phyloP scores from a whole-genome alignment of 2,329 filamentous ascomycete species.

The Sporothrix variecibatus region DNA sequence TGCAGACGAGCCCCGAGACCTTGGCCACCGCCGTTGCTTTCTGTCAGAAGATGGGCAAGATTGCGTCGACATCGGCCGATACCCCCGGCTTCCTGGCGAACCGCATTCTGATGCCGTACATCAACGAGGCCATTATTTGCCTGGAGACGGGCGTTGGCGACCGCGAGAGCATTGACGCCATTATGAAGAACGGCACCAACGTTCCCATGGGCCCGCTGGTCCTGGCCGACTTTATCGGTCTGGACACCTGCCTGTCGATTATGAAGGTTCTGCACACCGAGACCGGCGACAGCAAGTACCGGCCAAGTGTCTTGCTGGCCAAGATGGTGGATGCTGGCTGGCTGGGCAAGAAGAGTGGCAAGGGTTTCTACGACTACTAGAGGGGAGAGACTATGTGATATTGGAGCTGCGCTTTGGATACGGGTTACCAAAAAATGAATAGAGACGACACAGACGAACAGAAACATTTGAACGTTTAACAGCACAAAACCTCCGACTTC shows the following conservation, averaged over 20 bases:
- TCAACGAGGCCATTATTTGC: slow-evolving; percentile 97
- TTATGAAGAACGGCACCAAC: slow-evolving; percentile 99
- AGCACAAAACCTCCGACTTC: neutral
- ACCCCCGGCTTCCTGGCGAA: slow-evolving; percentile 94
- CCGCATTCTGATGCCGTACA: slow-evolving; percentile 97
- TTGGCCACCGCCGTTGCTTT: slow-evolving; percentile 81
- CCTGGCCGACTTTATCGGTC: slow-evolving; percentile 93
- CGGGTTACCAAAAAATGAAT: neutral
- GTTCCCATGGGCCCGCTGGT: slow-evolving; percentile 96
- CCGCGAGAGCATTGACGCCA: slow-evolving; percentile 89
- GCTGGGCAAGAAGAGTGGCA: slow-evolving; percentile 96
- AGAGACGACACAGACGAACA: neutral
- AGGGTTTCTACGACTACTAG: slow-evolving; percentile 91
- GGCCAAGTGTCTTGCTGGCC: slow-evolving; percentile 79
- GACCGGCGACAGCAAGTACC: slow-evolving; percentile 93
- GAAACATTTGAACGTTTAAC: neutral
- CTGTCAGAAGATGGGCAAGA: slow-evolving; percentile 90
- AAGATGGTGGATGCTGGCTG: slow-evolving; percentile 99
- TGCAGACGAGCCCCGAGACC: slow-evolving; percentile 85
- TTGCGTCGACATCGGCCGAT: slow-evolving; percentile 84
- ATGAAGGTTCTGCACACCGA: slow-evolving; percentile 94
- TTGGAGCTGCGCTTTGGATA: neutral
- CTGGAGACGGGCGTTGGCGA: slow-evolving; percentile 88
- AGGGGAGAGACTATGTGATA: slow-evolving; percentile 7
- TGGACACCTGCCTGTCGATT: slow-evolving; percentile 94